Conservation (phyloP, 1,139 yeast genomes). For the Candida sanyaensis region DNA sequence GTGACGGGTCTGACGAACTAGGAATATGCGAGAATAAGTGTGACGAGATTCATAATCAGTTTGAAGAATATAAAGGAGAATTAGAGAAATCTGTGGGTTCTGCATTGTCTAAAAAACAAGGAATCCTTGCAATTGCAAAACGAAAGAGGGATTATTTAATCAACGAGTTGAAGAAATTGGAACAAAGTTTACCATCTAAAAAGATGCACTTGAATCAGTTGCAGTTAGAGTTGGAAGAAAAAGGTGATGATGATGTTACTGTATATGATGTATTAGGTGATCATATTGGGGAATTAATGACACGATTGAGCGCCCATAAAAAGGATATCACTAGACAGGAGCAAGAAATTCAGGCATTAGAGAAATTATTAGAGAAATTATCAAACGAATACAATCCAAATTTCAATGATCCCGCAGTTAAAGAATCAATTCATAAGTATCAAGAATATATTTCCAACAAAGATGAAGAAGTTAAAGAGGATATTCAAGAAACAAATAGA, state of each 20-base stretch:
- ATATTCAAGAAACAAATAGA: slow-evolving; percentile 13
- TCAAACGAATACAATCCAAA: slow-evolving; percentile 76
- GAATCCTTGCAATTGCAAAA: slow-evolving; percentile 29
- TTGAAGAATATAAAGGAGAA: slow-evolving; percentile 19
- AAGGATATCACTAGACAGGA: slow-evolving; percentile 16
- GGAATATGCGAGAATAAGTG: slow-evolving; percentile 63
- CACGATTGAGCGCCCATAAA: slow-evolving; percentile 11
- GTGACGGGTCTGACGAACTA: slow-evolving; percentile 93
- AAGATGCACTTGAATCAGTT: slow-evolving; percentile 20
- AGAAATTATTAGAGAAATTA: slow-evolving; percentile 46
- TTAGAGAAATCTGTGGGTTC: slow-evolving; percentile 19
- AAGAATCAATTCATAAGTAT: slow-evolving; percentile 63
- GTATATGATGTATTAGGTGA: slow-evolving; percentile 22
- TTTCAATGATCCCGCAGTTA: slow-evolving; percentile 87
- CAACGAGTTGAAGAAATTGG: slow-evolving; percentile 22
- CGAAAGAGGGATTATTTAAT: slow-evolving; percentile 20
- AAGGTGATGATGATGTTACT: slow-evolving; percentile 14
- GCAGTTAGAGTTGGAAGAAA: slow-evolving; percentile 12
- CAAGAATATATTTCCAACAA: slow-evolving; percentile 54
- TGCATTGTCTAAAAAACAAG: slow-evolving; percentile 25
- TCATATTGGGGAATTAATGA: slow-evolving; percentile 15
- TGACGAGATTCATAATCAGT: slow-evolving; percentile 41
- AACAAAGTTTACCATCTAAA: slow-evolving; percentile 31
- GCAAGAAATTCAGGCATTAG: slow-evolving; percentile 31
- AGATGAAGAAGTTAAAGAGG: slow-evolving; percentile 18